Base-by-base conservation (phyloP, 805 yeast genomes). In the Vanderwaltozyma yarrowii region DNA sequence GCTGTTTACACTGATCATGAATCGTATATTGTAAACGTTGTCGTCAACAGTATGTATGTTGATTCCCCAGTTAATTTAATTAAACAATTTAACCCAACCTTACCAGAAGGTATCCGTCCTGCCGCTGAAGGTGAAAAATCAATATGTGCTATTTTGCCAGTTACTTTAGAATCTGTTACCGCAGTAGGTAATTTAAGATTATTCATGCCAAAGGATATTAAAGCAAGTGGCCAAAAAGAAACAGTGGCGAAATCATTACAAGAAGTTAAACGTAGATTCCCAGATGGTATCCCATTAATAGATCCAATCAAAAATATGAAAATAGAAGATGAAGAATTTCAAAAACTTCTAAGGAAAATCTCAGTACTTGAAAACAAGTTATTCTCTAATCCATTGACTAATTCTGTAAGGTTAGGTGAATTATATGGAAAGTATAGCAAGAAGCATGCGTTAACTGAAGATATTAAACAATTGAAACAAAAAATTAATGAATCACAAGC, bases 261-360 rank as follows among this genome's bases (percentile, higher is more conserved):
- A 37, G 96, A 92, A 59, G 86, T 87, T 44, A 73, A 76, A 25
- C 75, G 80, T 49, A 76, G 94, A 61, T 80, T 87, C 54, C 87
- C 94, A 10, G 92, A 85, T 56, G 96, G 95, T 1, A 69, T 92
- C 26, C 96, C 97, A n/a, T 56, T 77, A 32, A 70, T 92, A 60
- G 95, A 92, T 60, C 97, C 98, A 4, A 67, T 92, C 28, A 80
- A 77, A 44, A 85, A 82, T 56, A 92, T 92, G 98, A 84, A 87
- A 55, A 89, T 92, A 49, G 80, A 76, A 33, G 95, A 85, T 54
- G 73, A 72, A 4, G 84, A 83, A 15, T 92, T 94, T 66, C 66
- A 69, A 51, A 68, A 71, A 36, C 64, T 94, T 36, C 55, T 83
- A 41, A 74, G 78, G 49, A 89, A 92, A 56, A 76, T 85, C 43